Conservation (phyloP, 2,329 filamentous ascomycete genomes). For the Nothopassalora personata region DNA sequence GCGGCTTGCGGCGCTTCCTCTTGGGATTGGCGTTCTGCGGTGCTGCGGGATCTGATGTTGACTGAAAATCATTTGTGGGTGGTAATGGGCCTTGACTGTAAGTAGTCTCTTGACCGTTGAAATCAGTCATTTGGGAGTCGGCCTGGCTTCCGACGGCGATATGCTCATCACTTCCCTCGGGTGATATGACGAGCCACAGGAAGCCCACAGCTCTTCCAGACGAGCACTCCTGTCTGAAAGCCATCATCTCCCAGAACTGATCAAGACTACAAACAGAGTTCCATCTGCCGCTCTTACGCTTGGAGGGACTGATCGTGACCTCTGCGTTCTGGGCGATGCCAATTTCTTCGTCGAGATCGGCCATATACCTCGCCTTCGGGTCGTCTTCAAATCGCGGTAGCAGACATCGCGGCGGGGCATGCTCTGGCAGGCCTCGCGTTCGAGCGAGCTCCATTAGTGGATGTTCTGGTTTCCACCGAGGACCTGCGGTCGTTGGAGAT, state of each 20-base stretch:
- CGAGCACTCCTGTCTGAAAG: constrained; percentile 91
- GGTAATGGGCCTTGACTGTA: neutral
- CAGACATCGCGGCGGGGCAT: constrained; percentile 68
- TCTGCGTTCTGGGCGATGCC: constrained; percentile 25
- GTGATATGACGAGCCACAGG: constrained; percentile 80
- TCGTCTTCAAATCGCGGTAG: constrained; percentile 93
- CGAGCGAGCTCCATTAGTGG: constrained; percentile 70
- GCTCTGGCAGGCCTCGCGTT: constrained; percentile 43
- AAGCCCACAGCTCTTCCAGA: constrained; percentile 90
- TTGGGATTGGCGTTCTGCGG: constrained; percentile 8
- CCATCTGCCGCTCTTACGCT: constrained; percentile 64
- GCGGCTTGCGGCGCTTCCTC: constrained; percentile 40
- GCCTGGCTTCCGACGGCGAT: neutral
- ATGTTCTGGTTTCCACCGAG: constrained; percentile 55
- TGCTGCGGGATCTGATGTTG: neutral
- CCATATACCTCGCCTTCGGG: constrained; percentile 82
- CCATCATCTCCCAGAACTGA: constrained; percentile 99
- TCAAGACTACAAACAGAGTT: constrained; percentile 75
- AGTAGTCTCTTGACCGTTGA: constrained; percentile 20
- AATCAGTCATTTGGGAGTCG: neutral
- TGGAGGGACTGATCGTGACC: constrained; percentile 34
- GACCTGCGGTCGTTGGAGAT: constrained; percentile 10
- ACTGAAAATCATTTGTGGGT: neutral
- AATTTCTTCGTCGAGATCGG: constrained; percentile 78
- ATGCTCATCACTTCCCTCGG: constrained; percentile 31